Evolutionary conservation across 2,329 filamentous ascomycete genomes (phyloP), one percentile per base, ranked within the genome.

Genomic region (Bipolaris sorokiniana): DNA sequence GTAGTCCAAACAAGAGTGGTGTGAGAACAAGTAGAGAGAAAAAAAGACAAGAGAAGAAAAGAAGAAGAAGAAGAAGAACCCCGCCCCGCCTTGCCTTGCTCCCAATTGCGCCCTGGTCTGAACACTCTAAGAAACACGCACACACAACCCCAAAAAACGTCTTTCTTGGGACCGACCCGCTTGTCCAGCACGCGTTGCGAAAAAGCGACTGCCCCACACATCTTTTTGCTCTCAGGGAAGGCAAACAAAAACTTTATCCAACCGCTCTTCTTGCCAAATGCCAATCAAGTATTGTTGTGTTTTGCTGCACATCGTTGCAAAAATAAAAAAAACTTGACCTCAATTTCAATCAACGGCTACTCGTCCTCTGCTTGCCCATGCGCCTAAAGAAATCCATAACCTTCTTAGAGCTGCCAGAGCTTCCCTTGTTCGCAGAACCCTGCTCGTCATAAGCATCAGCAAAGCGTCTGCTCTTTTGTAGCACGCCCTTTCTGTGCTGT

Each of bases 311-410:
- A 22, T 51, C 7, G 20, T 33, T 5, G 26, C 20, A 22, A 28
- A 28, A 3, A 28, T 10, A 28, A 10, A 26, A 26, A 37, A 26
- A 38, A 38, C n/a, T 11, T 16, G n/a, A 10, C n/a, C 28, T 15
- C 16, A 13, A 38, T 28, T 15, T 20, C 4, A 20, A 31, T 53
- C 40, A 65, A 26, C 60, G 57, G 26, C 58, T 54, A 33, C 58
- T 56, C 13, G 56, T 61, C 54, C 90, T 83, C 66, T 88, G 91
- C 79, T 89, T 92, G 54, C 90, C 91, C 74, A 93, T 86, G 75
- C 93, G 85, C 68, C 95, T 85, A 82, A 99, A 99, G 78, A 98
- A 97, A 79, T 99, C 94, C 93, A 99, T 98, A 37, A 99, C 95
- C 73, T 92, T 88, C 75, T 93, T 89, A 13, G 88, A 94, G 76